A percentile compares a stretch with the other conserved stretches of the same genome.
These are phyloP conservation scores for Gleditsia sinensis DNA, from an alignment of 306 rosid genomes.

Conservation along the genomic window DNA sequence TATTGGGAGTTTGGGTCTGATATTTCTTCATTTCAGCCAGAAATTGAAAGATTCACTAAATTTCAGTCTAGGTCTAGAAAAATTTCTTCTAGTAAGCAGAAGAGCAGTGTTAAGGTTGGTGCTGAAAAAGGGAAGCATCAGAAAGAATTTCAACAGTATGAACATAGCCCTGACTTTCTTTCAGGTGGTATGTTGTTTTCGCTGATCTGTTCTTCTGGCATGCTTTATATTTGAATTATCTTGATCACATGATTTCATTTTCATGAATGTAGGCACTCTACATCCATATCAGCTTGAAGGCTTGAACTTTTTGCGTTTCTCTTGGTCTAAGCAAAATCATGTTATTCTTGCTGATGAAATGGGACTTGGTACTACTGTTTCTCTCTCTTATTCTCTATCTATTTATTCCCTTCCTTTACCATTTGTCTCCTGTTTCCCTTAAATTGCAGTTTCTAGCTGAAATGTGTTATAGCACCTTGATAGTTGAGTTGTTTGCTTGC, in stretches of 20 bases:
- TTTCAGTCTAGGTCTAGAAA: slow-evolving; percentile 71
- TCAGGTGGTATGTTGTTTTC: slow-evolving; percentile 61
- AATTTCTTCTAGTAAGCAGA: slow-evolving; percentile 62
- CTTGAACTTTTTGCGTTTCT: slow-evolving; percentile 89
- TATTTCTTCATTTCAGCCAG: slow-evolving; percentile 91
- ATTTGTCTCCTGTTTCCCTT: slow-evolving; percentile 6
- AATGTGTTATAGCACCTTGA: slow-evolving; percentile 24
- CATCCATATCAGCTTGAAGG: slow-evolving; percentile 99
- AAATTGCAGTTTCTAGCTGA: slow-evolving; percentile 22
- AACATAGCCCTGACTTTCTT: slow-evolving; percentile 83
- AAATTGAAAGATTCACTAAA: slow-evolving; percentile 80
- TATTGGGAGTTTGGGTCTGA: slow-evolving; percentile 92
- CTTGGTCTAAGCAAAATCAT: slow-evolving; percentile 99
- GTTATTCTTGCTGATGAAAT: slow-evolving; percentile 99
- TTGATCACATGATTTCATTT: slow-evolving; percentile 37
- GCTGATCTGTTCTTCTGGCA: slow-evolving; percentile 26
- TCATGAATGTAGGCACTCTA: slow-evolving; percentile 63
- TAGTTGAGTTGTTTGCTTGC: slow-evolving; percentile 41
- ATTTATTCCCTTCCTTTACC: slow-evolving; percentile 20
- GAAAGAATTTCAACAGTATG: slow-evolving; percentile 93
- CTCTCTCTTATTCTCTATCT: slow-evolving; percentile 28
- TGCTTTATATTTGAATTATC: slow-evolving; percentile 33
- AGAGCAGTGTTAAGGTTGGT: slow-evolving; percentile 54
- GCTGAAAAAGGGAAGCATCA: slow-evolving; percentile 65
- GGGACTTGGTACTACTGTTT: slow-evolving; percentile 85